phyloP scores from a whole-genome alignment of 148 eudicot species.

The Heliamphora exappendiculata region DNA sequence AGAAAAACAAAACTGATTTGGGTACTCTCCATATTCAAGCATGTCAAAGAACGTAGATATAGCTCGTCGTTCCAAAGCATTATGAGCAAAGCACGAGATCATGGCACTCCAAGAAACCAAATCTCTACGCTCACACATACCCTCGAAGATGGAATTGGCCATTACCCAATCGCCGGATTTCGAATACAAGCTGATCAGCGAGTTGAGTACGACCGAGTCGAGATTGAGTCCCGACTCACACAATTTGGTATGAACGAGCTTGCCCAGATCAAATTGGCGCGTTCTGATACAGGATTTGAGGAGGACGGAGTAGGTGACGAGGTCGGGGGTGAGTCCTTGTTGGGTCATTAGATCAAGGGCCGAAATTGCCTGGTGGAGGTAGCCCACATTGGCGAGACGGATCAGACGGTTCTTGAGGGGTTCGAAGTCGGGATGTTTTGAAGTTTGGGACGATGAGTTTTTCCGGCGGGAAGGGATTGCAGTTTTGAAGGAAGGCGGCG shows the following conservation, averaged over 20 bases:
- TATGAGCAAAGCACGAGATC: slow-evolving; percentile 48
- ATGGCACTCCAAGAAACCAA: slow-evolving; percentile 62
- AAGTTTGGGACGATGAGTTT: slow-evolving; percentile 3
- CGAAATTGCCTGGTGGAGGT: slow-evolving; percentile 38
- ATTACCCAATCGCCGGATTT: slow-evolving; percentile 49
- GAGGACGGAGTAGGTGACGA: slow-evolving; percentile 41
- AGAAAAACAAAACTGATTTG: slow-evolving; percentile 49
- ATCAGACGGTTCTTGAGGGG: slow-evolving; percentile 40
- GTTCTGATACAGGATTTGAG: slow-evolving; percentile 54
- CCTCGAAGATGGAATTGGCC: slow-evolving; percentile 31
- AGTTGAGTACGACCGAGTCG: slow-evolving; percentile 40
- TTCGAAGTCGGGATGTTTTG: slow-evolving; percentile 25
- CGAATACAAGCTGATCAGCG: slow-evolving; percentile 46
- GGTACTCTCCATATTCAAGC: slow-evolving; percentile 38
- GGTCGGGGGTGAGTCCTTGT: slow-evolving; percentile 38
- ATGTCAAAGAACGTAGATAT: slow-evolving; percentile 38
- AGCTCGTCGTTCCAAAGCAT: slow-evolving; percentile 31
- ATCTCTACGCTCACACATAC: slow-evolving; percentile 33
- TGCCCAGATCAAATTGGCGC: slow-evolving; percentile 41
- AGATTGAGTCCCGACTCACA: slow-evolving; percentile 22
- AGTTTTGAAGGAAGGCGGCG: slow-evolving; percentile 11
- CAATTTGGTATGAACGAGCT: slow-evolving; percentile 36
- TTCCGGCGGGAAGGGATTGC: slow-evolving; percentile 15
- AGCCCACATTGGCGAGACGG: slow-evolving; percentile 29
- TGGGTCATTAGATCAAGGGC: slow-evolving; percentile 47